phyloP scores from a whole-genome alignment of 192 early-diverging fungal species.

The Backusella circina region DNA sequence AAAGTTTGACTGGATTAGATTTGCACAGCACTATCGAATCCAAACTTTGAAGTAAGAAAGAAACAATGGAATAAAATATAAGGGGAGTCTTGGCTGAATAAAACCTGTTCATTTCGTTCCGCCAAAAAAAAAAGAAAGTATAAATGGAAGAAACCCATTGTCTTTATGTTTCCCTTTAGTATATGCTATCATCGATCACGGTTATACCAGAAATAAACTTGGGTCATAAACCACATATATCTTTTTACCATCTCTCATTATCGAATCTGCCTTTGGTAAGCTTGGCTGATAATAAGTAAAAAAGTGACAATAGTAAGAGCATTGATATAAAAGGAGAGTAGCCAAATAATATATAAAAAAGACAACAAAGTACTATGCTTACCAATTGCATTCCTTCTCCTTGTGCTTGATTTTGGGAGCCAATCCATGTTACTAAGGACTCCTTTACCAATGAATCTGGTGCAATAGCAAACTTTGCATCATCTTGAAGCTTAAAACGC shows the following conservation, averaged over 20 bases:
- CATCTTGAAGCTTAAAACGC: background rate
- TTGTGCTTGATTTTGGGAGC: background rate
- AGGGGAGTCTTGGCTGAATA: background rate
- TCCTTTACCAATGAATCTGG: slow-evolving; percentile 9
- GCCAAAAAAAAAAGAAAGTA: background rate
- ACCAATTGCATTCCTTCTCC: background rate
- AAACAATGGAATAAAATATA: background rate
- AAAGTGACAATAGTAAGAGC: background rate
- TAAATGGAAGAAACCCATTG: background rate
- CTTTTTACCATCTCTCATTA: slow-evolving; percentile 5
- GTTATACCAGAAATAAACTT: background rate
- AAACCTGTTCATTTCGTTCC: background rate
- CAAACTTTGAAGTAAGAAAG: background rate
- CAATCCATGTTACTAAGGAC: slow-evolving; percentile 7
- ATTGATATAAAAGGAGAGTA: background rate
- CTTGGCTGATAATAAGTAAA: background rate
- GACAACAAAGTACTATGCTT: background rate
- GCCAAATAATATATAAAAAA: background rate
- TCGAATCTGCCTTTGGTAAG: background rate
- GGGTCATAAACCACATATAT: slow-evolving; percentile 3
- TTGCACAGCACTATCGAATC: slow-evolving; percentile 11
- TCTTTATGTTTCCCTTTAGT: background rate
- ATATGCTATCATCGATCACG: background rate
- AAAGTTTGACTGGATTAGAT: slow-evolving; percentile 31
- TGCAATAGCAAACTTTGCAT: slow-evolving; percentile 6